Base-by-base conservation (phyloP, 495 filamentous ascomycete species). In the Poronia punctata region DNA sequence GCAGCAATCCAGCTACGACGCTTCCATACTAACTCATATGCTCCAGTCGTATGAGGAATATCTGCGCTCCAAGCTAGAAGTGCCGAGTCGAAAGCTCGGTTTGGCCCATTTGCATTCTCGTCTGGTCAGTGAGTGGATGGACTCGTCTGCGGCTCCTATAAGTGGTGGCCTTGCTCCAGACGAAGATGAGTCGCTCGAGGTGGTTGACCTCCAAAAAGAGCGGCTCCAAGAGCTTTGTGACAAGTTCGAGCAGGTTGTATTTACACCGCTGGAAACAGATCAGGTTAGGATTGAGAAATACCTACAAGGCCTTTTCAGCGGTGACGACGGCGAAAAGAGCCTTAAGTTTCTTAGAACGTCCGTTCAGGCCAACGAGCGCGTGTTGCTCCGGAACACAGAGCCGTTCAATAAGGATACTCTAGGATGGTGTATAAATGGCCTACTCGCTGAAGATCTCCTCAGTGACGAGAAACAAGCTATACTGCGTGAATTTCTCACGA, bases 111-210 rank as follows among this genome's bases (percentile, higher is more conserved):
- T 84, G 24, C 83, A 81, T 52, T 78, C 73, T 27, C 63, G 66
- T 12, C 53, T 86, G 37, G 63, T 83, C 17, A 83, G 66, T 3
- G 78, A 85, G 52, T 83, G 80, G 79, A 57, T 84, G 51, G 53
- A 59, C 1, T 41, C 45, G 4, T 32, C 37, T n/a, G n/a, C n/a
- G 5, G 39, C 49, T 10, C 38, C 60, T 1, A 37, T 56, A 24
- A 22, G 49, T 11, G 41, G 49, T 26, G 17, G 37, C 9, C 20
- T 56, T 34, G 58, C 48, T 17, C 19, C 45, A 1, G 45, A 55
- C 14, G 34, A n/a, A n/a, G n/a, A 27, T 17, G 48, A 56, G 18
- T 49, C 52, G 2, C 74, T 36, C 38, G 63, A 48, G 53, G 56
- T 58, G 7, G 56, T 67, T 17, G 50, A 66, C 19, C 44, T 69